Evolutionary conservation across 2,329 filamentous ascomycete genomes (phyloP), one percentile per base, ranked within the genome.

Genomic region (Colletotrichum aenigma): DNA sequence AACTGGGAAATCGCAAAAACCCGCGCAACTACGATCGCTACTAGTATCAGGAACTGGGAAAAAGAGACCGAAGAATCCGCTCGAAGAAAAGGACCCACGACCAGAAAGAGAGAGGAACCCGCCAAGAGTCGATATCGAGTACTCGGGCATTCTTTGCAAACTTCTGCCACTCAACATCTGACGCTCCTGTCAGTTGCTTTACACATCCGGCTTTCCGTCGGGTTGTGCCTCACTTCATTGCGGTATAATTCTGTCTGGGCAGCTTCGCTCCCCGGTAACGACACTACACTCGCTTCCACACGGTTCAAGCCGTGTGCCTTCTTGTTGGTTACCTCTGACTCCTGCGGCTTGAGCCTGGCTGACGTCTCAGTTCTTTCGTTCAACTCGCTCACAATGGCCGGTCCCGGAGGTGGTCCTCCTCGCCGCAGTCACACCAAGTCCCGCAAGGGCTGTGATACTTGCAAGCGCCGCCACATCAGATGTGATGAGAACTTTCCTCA

Each of bases 401-500:
- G 96, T 87, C 95, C 95, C 83, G 96, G 96, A 87, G 96, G 96
- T 90, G 96, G 96, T 89, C 96, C 96, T 85, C 96, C 96, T 84
- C 91, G 92, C 84, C 89, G 92, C 84, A 98, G 96, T 89, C 97
- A 99, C 89, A 99, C 97, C 84, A 99, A 99, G 89, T 98, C 96
- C 81, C 94, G 97, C 83, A 98, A 98, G 88, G 97, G 97, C 78
- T 99, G 97, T 90, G 96, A 97, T 82, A 98, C 96, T 77, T 99
- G 97, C 91, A 99, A 99, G 87, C 94, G 94, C 84, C 93, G 97
- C 84, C 97, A 99, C 86, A 99, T 99, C 84, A 92, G 97, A 81
- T 99, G 97, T 87, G 97, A 99, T 83, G 97, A 99, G 86, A 98
- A 93, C 80, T 98, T 98, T 82, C 97, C 97, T 67, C 97, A 99